These are phyloP conservation scores for Fusarium pininemorale DNA, from an alignment of 2,329 filamentous ascomycete species.

Conservation along the genomic window DNA sequence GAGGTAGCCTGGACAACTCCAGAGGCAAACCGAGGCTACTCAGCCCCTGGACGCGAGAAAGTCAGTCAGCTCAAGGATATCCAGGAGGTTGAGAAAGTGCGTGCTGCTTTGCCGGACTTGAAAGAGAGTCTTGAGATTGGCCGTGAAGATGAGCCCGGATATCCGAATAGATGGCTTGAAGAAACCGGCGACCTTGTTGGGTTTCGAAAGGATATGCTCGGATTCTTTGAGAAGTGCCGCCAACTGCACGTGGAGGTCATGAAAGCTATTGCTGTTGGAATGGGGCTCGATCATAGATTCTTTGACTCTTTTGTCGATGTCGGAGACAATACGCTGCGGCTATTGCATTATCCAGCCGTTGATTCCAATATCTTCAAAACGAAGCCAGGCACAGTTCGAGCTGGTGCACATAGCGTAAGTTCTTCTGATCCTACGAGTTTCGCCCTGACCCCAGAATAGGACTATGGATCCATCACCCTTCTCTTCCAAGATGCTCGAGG, in stretches of 20 bases:
- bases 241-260: conserved; percentile 79
- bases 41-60: conserved; percentile 75
- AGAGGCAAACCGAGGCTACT: conserved; percentile 78
- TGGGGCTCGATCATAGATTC: conserved; percentile 75
- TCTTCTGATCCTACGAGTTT: neutral
- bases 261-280: conserved; percentile 83
- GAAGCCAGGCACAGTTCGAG: conserved; percentile 75
- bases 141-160: conserved; percentile 64
- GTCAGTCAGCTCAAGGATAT: conserved; percentile 65
- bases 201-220: conserved; percentile 78
- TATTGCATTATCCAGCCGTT: conserved; percentile 81
- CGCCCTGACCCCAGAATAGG: conserved; percentile 42
- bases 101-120: conserved; percentile 68
- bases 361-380: conserved; percentile 70
- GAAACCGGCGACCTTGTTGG: conserved; percentile 51
- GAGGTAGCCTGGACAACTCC: conserved; percentile 75
- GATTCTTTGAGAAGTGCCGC: conserved; percentile 80
- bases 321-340: conserved; percentile 75
- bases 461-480: conserved; percentile 69
- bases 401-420: conserved; percentile 75
- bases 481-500: conserved; percentile 69
- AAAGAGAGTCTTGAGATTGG: conserved; percentile 75
- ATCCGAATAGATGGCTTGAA: conserved; percentile 81
- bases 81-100: conserved; percentile 65
- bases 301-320: conserved; percentile 80